These are phyloP conservation scores for Stentor coeruleus DNA, from an alignment of 73 alveolate species.

Conservation along the genomic window DNA sequence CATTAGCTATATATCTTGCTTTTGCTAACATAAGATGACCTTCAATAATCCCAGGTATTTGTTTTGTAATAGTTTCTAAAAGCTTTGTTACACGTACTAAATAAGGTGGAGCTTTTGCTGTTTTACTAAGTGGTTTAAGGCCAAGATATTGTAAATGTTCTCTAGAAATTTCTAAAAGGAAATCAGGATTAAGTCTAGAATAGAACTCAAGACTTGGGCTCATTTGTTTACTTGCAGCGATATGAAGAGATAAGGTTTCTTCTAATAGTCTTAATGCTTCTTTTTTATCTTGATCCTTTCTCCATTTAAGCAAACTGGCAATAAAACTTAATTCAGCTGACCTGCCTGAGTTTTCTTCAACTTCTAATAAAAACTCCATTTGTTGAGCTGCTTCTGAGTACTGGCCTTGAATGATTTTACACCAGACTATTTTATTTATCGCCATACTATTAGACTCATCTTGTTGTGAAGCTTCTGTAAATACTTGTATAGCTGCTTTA, in stretches of 20 bases:
- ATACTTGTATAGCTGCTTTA: conserved; percentile 74
- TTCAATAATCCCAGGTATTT: conserved; percentile 77
- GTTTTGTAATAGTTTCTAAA: conserved; percentile 72
- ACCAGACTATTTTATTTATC: conserved; percentile 87
- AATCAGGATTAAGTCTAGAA: conserved; percentile 80
- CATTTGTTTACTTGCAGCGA: conserved; percentile 63
- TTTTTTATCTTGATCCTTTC: conserved; percentile 57
- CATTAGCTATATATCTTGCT: conserved; percentile 73
- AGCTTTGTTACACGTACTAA: conserved; percentile 74
- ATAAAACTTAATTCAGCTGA: conserved; percentile 64
- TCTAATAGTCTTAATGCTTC: conserved; percentile 56
- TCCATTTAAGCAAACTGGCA: conserved; percentile 65
- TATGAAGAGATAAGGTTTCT: conserved; percentile 73
- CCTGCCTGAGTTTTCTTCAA: conserved; percentile 63
- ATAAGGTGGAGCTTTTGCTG: conserved; percentile 58
- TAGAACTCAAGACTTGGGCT: conserved; percentile 76
- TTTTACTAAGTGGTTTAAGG: conserved; percentile 38
- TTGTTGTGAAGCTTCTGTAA: conserved; percentile 81
- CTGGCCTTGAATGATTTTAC: conserved; percentile 85
- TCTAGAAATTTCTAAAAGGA: conserved; percentile 71
- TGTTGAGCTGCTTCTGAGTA: conserved; percentile 94
- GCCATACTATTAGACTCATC: conserved; percentile 90
- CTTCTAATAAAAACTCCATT: conserved; percentile 84
- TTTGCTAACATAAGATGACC: conserved; percentile 77
- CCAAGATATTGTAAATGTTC: conserved; percentile 71